Percentiles rank a stretch among this genome's conserved stretches.
Conservation (phyloP, 2,329 filamentous ascomycete genomes). For the Paecilomyces formosus region DNA sequence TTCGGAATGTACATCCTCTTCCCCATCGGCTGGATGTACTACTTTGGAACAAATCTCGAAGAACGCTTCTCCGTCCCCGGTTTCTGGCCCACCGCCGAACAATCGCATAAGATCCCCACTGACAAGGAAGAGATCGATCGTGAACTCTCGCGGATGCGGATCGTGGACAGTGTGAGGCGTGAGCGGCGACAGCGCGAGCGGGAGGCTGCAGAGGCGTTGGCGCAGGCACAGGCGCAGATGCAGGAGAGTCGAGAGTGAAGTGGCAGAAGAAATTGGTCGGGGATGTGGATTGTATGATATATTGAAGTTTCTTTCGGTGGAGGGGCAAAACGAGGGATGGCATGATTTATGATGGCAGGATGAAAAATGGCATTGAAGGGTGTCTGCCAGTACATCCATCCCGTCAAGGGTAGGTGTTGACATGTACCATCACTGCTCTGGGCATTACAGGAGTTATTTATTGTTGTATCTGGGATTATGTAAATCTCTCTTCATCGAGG, state of each 20-base stretch:
- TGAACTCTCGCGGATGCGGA: slow-evolving; percentile 64
- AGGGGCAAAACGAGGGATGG: not conserved
- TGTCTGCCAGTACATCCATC: not conserved
- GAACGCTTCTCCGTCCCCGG: slow-evolving; percentile 77
- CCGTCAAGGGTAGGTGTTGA: not conserved
- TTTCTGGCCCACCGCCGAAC: slow-evolving; percentile 76
- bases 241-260: slow-evolving; percentile 1
- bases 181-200: slow-evolving; percentile 39
- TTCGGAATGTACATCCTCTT: slow-evolving; percentile 99
- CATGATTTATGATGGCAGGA: not conserved
- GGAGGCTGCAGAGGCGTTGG: slow-evolving; percentile 18
- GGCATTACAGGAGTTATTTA: not conserved
- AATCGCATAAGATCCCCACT: slow-evolving; percentile 46
- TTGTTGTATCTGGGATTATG: not conserved
- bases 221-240: slow-evolving; percentile 4
- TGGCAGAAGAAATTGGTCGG: not conserved
- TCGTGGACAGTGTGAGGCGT: slow-evolving; percentile 43
- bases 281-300: no score
- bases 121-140: slow-evolving; percentile 58
- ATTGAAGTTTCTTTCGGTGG: not conserved
- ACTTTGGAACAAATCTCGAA: slow-evolving; percentile 98
- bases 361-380: not conserved
- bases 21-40: slow-evolving; percentile 98
- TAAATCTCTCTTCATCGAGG: not conserved
- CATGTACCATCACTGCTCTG: not conserved